Percentiles rank a stretch among this genome's conserved stretches.
These are phyloP conservation scores for Sisymbrium irio DNA, from an alignment of 345 rosid genomes.

Conservation along the genomic window DNA sequence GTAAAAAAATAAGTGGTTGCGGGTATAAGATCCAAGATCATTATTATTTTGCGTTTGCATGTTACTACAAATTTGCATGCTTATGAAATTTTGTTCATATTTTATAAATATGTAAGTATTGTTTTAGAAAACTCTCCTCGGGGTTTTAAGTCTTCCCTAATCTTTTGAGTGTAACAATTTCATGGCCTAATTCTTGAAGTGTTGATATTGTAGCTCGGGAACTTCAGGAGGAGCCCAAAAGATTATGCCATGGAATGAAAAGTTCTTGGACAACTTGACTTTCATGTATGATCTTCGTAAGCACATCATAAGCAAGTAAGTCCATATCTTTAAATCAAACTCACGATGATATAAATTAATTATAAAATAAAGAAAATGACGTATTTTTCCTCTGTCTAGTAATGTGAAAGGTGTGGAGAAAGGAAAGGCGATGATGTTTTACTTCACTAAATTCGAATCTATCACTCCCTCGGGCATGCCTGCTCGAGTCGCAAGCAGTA, in stretches of 20 bases:
- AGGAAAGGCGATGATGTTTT: constrained; percentile 73
- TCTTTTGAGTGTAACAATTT: neutral
- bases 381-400: constrained; percentile 28
- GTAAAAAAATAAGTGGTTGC: constrained; percentile 16
- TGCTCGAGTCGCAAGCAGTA: constrained; percentile 75
- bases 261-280: constrained; percentile 63
- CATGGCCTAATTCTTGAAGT: neutral
- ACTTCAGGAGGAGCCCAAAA: constrained; percentile 84
- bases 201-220: constrained; percentile 55
- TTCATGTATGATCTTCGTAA: constrained; percentile 73
- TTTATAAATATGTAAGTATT: too few relatives aligned
- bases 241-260: constrained; percentile 76
- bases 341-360: neutral
- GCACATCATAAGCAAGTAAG: constrained; percentile 71
- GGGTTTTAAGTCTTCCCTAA: too few relatives aligned
- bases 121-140: too few relatives aligned
- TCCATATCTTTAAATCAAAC: neutral
- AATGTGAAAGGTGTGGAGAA: constrained; percentile 63
- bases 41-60: neutral
- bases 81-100: too few relatives aligned
- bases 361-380: neutral
- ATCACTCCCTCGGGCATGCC: constrained; percentile 62
- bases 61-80: too few relatives aligned
- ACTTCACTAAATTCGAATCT: constrained; percentile 63
- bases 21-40: neutral